These are phyloP conservation scores for Mycena galericulata DNA, from an alignment of 768 basidiomycete species.

Conservation along the genomic window DNA sequence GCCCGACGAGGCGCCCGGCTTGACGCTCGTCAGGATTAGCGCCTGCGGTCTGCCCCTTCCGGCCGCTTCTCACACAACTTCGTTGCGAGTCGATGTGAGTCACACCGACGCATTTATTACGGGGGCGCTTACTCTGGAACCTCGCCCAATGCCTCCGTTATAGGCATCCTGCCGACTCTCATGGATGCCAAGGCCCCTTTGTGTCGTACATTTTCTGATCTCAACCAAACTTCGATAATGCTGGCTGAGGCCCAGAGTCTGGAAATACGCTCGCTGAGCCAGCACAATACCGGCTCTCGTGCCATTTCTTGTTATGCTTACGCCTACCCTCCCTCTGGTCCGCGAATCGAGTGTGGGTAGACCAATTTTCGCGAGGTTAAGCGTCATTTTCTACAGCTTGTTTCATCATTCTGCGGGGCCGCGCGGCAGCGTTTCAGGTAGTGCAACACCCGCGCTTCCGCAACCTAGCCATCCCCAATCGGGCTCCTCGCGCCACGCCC, in stretches of 20 bases:
- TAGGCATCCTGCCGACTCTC: neutral
- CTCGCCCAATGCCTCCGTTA: neutral
- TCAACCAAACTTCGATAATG: too few relatives aligned
- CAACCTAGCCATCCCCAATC: neutral
- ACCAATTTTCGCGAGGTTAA: too few relatives aligned
- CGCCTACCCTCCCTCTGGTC: too few relatives aligned
- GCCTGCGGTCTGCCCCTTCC: slow-evolving; percentile 8
- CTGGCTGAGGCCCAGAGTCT: too few relatives aligned
- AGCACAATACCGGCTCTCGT: too few relatives aligned
- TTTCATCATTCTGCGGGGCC: slow-evolving; percentile 1
- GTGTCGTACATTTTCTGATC: too few relatives aligned
- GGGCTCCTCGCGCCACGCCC: neutral
- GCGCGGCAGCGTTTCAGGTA: neutral
- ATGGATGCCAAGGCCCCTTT: neutral
- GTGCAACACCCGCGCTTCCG: neutral
- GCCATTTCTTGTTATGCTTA: too few relatives aligned
- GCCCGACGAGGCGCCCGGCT: neutral
- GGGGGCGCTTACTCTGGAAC: neutral
- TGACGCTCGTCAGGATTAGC: slow-evolving; percentile 4
- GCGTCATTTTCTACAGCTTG: neutral
- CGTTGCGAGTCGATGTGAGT: slow-evolving; percentile 8
- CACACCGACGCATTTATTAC: neutral
- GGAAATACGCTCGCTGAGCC: too few relatives aligned
- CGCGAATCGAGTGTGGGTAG: too few relatives aligned
- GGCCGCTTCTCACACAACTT: neutral